A percentile compares a stretch with the other conserved stretches of the same genome.
Evolutionary conservation across 2,329 filamentous ascomycete genomes (phyloP).

Genomic region (Metarhizium guizhouense): DNA sequence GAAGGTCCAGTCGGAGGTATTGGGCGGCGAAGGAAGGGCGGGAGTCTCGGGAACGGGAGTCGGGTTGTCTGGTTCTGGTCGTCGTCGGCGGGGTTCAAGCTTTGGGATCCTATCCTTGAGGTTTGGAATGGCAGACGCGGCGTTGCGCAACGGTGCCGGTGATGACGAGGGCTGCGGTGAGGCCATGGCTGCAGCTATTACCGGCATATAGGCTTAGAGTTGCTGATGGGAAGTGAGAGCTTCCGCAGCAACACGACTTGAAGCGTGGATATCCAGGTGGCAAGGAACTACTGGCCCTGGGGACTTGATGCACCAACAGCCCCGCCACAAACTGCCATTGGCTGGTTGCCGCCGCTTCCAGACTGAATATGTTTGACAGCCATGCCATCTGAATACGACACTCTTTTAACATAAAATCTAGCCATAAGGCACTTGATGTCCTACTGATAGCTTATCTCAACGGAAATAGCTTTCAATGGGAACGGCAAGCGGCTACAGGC

Average conservation of each 20-base stretch:
- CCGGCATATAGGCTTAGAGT: too few species aligned
- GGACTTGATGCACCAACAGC: not conserved
- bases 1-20: constrained; percentile 52
- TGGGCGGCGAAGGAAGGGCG: constrained; percentile 57
- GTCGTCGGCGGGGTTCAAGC: constrained; percentile 54
- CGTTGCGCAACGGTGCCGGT: constrained; percentile 3
- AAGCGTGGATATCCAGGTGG: too few species aligned
- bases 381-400: too few species aligned
- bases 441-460: too few species aligned
- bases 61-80: constrained; percentile 41
- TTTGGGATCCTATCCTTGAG: constrained; percentile 53
- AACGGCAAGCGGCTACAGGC: too few species aligned
- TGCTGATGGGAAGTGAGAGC: not conserved
- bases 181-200: constrained; percentile 13
- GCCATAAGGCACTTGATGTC: too few species aligned
- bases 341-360: not conserved
- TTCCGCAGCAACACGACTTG: too few species aligned
- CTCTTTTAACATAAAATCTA: too few species aligned
- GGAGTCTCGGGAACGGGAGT: constrained; percentile 69
- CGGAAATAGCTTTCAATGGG: too few species aligned
- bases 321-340: not conserved
- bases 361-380: too few species aligned
- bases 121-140: constrained; percentile 18
- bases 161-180: constrained; percentile 9
- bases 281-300: too few species aligned